Evolutionary conservation across 768 basidiomycete species (phyloP), one percentile per base, ranked within the genome.

Genomic region (Tulasnella sp.): DNA sequence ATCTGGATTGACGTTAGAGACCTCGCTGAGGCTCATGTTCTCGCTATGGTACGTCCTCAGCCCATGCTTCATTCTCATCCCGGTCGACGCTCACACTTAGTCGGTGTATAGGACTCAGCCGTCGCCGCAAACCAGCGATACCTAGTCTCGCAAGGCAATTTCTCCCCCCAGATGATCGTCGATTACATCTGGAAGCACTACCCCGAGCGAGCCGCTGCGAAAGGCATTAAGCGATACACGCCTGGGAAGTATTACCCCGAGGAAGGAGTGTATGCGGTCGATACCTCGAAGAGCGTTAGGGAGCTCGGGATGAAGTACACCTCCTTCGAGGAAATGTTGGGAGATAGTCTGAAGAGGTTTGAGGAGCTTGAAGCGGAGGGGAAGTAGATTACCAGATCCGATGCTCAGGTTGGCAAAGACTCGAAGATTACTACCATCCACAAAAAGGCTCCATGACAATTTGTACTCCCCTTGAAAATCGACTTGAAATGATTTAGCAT

Each of bases 1-100:
- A 74, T 62, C 17, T 77, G 76, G 70, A 75, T 79, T 32, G 80
- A 80, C 71, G 80, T 80, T 6, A 69, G 79, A 8, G 79, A 80
- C 42, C 74, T 79, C 26, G 77, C 79, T 1, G 14, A 47, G 14
- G 63, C 78, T 22, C 79, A 79, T 40, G 73, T 77, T 32, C 72
- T 76, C 6, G 74, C 76, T 8, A 73, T 79, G 59, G 19, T 75
- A 19, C 32, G 71, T 32, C 14, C 32, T 34, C 35, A 63, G n/a
- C 4, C 35, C 5, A 35, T 3, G n/a, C n/a, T 44, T 32, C 14
- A 32, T 52, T 17, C 5, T 5, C 47, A 3, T 8, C 39, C n/a
- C 26, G n/a, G n/a, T 6, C 14, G n/a, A 36, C 32, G 32, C 32
- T n/a, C 52, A 19, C 6, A 19, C 22, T 39, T 67, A 8, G 37